Evolutionary conservation across 305 asterid species (phyloP).

Genomic region (Rubia peregrina): DNA sequence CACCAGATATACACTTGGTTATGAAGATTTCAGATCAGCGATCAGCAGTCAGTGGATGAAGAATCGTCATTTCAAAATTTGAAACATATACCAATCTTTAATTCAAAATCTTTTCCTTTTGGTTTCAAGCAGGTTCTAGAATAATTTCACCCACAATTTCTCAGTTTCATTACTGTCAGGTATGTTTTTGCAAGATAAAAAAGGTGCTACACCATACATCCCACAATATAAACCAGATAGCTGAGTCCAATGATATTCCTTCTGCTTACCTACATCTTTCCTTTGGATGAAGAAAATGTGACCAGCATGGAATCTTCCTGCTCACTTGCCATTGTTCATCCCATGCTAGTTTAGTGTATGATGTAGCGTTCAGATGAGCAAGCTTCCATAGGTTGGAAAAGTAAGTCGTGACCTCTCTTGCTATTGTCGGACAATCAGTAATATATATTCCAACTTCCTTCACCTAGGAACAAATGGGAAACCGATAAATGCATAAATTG

Average conservation of each 20-base stretch:
- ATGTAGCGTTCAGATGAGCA: constrained; percentile 62
- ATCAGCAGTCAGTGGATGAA: not conserved
- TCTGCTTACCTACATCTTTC: constrained; percentile 61
- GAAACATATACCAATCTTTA: not conserved
- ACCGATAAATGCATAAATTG: not conserved
- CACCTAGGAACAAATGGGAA: constrained; percentile 38
- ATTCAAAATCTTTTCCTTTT: not conserved
- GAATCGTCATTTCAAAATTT: not conserved
- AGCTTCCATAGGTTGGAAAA: constrained; percentile 72
- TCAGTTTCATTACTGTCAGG: too few relatives aligned
- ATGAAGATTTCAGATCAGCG: not conserved
- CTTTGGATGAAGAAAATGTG: constrained; percentile 47
- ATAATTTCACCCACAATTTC: too few relatives aligned
- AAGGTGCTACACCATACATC: not conserved
- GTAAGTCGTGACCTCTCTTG: constrained; percentile 45
- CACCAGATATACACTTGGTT: not conserved
- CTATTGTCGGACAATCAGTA: constrained; percentile 61
- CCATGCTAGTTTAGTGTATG: constrained; percentile 40
- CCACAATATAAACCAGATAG: not conserved
- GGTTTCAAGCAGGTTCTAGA: not conserved
- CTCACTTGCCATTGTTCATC: constrained; percentile 74
- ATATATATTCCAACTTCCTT: constrained; percentile 84
- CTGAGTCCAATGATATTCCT: constrained; percentile 2
- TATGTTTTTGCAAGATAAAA: not conserved
- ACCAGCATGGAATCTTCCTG: constrained; percentile 86